Evolutionary conservation across 2,329 filamentous ascomycete genomes (phyloP).

Genomic region (Ceratocystis eucalypticola): DNA sequence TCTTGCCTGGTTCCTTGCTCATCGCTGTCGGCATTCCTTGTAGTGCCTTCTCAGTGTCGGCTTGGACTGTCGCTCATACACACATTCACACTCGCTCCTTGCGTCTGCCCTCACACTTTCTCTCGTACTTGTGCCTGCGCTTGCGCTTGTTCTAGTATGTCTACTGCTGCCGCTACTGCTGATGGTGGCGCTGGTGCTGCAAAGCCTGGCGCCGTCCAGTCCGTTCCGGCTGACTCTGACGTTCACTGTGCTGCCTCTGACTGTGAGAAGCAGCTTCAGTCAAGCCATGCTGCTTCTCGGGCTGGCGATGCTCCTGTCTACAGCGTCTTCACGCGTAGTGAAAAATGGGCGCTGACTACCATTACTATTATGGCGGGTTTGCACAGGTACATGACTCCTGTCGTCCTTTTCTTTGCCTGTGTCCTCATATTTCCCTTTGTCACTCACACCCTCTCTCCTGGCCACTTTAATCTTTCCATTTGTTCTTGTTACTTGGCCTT

Average conservation of each 20-base stretch:
- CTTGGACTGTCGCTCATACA: too few relatives aligned
- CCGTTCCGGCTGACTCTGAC: background rate
- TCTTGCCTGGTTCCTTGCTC: too few relatives aligned
- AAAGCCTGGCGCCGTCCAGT: background rate
- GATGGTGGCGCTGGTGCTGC: too few relatives aligned
- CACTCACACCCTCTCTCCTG: background rate
- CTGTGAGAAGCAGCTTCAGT: background rate
- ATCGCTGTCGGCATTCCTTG: too few relatives aligned
- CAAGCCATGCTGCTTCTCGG: background rate
- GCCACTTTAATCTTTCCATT: background rate
- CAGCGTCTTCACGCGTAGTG: slow-evolving; percentile 22
- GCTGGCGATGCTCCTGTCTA: slow-evolving; percentile 17
- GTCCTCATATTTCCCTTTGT: background rate
- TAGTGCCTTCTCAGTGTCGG: too few relatives aligned
- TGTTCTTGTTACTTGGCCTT: background rate
- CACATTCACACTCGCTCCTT: background rate
- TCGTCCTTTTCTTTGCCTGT: too few relatives aligned
- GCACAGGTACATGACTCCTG: slow-evolving; percentile 18
- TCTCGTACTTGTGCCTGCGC: background rate
- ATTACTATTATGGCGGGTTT: slow-evolving; percentile 24
- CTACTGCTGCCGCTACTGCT: background rate
- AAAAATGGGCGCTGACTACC: slow-evolving; percentile 24
- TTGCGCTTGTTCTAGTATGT: background rate
- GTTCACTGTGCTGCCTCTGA: background rate
- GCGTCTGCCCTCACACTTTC: background rate